These are phyloP conservation scores for Hemerocallis citrina DNA, from an alignment of 106 monocot species.

Conservation along the genomic window DNA sequence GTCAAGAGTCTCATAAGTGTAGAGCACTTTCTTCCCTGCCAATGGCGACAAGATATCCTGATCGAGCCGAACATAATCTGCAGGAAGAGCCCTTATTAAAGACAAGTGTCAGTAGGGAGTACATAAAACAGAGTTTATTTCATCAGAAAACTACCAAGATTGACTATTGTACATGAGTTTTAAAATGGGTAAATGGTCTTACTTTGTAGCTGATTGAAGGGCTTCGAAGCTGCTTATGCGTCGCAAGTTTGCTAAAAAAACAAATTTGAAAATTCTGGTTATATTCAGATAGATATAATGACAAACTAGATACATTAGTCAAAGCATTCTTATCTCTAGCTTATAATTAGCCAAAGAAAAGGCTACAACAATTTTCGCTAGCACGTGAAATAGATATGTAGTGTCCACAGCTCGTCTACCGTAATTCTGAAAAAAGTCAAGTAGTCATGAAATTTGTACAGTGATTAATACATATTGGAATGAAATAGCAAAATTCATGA, in stretches of 20 bases:
- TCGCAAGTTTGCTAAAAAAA: conserved; percentile 68
- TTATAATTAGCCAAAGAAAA: not conserved
- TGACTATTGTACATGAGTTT: not conserved
- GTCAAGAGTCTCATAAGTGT: conserved; percentile 82
- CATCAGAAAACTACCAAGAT: not conserved
- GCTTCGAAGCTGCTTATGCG: conserved; percentile 86
- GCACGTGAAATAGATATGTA: not conserved
- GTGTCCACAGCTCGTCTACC: not conserved
- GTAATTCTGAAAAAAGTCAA: not conserved
- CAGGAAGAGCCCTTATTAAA: conserved; percentile 66
- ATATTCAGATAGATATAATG: not conserved
- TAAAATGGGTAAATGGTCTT: conserved; percentile 13
- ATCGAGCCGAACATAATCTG: conserved; percentile 89
- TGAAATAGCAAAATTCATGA: not conserved
- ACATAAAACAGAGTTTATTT: not conserved
- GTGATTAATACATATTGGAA: not conserved
- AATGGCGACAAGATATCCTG: conserved; percentile 98
- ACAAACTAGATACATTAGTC: not conserved
- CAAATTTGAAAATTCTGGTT: not conserved
- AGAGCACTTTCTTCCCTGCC: conserved; percentile 87
- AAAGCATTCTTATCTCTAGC: not conserved
- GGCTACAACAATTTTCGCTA: not conserved
- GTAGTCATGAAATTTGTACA: not conserved
- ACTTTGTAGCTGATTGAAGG: conserved; percentile 92
- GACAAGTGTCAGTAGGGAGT: conserved; percentile 5